Percentiles rank a stretch among this genome's conserved stretches.
Evolutionary conservation across 2,329 filamentous ascomycete species (phyloP).

Genomic region (Colletotrichum zoysiae): DNA sequence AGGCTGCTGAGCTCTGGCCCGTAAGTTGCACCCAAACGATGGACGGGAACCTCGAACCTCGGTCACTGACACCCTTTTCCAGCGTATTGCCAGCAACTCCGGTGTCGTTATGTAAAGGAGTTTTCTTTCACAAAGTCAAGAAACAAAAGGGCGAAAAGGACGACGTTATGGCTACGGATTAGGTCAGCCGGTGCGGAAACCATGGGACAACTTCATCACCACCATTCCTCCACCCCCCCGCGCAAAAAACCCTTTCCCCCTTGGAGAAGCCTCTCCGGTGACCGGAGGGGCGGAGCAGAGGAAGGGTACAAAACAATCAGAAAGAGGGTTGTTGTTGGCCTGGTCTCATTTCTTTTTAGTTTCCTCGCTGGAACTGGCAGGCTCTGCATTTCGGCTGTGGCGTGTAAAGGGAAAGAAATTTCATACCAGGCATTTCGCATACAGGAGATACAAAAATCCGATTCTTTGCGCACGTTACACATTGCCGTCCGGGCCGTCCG

Average conservation of each 20-base stretch:
- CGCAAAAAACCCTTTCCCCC: neutral
- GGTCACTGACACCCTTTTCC: slow-evolving; percentile 49
- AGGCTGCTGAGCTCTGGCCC: slow-evolving; percentile 99
- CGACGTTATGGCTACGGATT: slow-evolving; percentile 43
- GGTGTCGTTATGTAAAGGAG: slow-evolving; percentile 97
- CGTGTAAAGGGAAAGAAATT: slow-evolving; percentile 62
- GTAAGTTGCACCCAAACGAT: slow-evolving; percentile 66
- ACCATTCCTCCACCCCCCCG: slow-evolving; percentile 11
- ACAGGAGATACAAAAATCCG: slow-evolving; percentile 54
- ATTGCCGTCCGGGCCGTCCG: neutral
- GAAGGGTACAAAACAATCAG: slow-evolving; percentile 22
- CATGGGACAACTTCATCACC: slow-evolving; percentile 34
- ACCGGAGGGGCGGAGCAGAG: slow-evolving; percentile 10
- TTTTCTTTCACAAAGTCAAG: slow-evolving; percentile 41
- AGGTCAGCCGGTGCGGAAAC: slow-evolving; percentile 42
- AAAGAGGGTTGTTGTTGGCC: slow-evolving; percentile 37
- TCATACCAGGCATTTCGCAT: slow-evolving; percentile 65
- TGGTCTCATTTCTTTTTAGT: slow-evolving; percentile 45
- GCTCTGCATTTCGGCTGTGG: slow-evolving; percentile 67
- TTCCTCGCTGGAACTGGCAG: slow-evolving; percentile 59
- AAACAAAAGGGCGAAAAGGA: slow-evolving; percentile 42
- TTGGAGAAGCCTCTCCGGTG: slow-evolving; percentile 14
- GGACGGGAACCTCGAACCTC: neutral
- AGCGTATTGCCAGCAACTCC: slow-evolving; percentile 99
- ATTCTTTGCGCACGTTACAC: slow-evolving; percentile 43